Evolutionary conservation across 1,284 basidiomycete species (phyloP), one percentile per base, ranked within the genome.

Genomic region (Sporisorium graminicola): DNA sequence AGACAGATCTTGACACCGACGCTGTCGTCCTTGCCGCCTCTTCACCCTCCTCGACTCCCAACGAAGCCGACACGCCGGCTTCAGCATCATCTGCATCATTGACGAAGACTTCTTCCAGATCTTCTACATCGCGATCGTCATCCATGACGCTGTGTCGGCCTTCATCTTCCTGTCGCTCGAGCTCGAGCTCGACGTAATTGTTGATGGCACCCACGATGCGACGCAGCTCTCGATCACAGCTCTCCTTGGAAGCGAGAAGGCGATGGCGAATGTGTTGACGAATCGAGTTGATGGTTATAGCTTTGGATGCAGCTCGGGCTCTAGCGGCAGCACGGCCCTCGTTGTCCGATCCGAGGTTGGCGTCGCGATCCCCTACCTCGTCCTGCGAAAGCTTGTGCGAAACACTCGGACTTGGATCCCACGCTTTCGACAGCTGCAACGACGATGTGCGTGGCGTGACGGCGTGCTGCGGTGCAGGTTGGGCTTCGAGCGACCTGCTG

Each of bases 181-280:
- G 89, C 75, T 92, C 90, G 82, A 94, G 92, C 87, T 99, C 96
- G 78, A 98, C 97, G 87, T 94, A 98, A 31, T 90, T 87, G 69
- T 95, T 96, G 88, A 99, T 95, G 65, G 91, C 93, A 85, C 93
- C 92, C 59, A 96, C 93, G 81, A 98, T 93, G 80, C 93, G 92
- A 83, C 92, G 91, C 13, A 99, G 90, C 83, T 97, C 94, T 87
- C 93, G 93, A 89, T 99, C 95, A 88, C 96, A 99, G 77, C 93
- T 92, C 60, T 92, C 91, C 88, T 99, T 99, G 65, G 96, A 95
- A 1, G 92, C 92, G 86, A 92, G 93, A 86, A 98, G 91, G 61
- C 96, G 92, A 79, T 94, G 91, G 52, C 93, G 94, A 81, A 98
- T 94, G 88, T 98, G 95, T 66, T 94, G 91, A 62, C 93, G 90